Evolutionary conservation across 2,329 filamentous ascomycete species (phyloP).

Genomic region (Fusarium secorum): DNA sequence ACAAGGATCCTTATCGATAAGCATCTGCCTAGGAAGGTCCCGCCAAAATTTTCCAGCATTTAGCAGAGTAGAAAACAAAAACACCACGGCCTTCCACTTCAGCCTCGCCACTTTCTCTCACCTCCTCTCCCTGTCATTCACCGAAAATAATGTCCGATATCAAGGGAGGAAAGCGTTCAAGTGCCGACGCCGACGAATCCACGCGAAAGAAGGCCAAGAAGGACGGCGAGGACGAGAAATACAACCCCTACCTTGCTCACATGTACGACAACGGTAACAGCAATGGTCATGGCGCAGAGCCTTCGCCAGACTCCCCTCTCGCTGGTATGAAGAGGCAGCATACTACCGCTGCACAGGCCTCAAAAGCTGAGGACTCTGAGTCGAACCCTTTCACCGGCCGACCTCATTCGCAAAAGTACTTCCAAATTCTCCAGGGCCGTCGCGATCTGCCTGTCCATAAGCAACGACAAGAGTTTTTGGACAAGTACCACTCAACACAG

Average conservation of each 20-base stretch:
- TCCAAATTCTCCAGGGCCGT: conserved; percentile 84
- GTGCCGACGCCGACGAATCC: conserved; percentile 53
- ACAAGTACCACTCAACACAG: conserved; percentile 91
- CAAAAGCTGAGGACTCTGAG: conserved; percentile 78
- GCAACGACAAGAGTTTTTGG: conserved; percentile 91
- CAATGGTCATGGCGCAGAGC: conserved; percentile 50
- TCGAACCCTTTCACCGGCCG: conserved; percentile 85
- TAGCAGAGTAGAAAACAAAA: conserved; percentile 26
- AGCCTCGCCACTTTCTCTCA: conserved; percentile 37
- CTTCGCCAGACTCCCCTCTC: conserved; percentile 59
- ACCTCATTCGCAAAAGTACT: conserved; percentile 82
- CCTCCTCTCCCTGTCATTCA: background rate
- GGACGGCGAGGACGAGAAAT: conserved; percentile 45
- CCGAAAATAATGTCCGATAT: conserved; percentile 50
- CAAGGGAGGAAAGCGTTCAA: conserved; percentile 54
- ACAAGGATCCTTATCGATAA: conserved; percentile 47
- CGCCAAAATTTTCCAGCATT: conserved; percentile 43
- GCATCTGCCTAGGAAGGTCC: conserved; percentile 24
- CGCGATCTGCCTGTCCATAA: conserved; percentile 90
- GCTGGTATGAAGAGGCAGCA: conserved; percentile 76
- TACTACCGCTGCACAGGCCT: conserved; percentile 80
- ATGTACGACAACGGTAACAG: conserved; percentile 68
- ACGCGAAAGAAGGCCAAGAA: conserved; percentile 56
- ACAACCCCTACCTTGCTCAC: conserved; percentile 93
- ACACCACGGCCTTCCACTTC: conserved; percentile 26